phyloP scores from a whole-genome alignment of 1,284 basidiomycete genomes.

The Inonotus obliquus region DNA sequence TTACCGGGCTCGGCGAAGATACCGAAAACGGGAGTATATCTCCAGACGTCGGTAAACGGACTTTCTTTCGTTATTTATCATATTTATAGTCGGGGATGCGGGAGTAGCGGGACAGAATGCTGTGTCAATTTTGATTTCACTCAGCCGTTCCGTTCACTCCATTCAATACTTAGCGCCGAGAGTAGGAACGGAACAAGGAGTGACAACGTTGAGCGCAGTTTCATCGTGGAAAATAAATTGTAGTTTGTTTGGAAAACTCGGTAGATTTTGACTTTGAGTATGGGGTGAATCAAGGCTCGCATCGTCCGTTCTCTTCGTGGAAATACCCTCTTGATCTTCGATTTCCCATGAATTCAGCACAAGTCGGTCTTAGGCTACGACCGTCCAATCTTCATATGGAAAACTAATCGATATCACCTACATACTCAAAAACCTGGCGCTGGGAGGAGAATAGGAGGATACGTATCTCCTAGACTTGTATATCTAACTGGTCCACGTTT shows the following conservation, averaged over 20 bases:
- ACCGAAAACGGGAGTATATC: background rate
- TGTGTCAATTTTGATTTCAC: background rate
- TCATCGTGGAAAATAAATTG: no score
- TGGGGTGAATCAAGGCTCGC: conserved; percentile 3
- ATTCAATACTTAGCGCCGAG: conserved; percentile 10
- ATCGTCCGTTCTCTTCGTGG: conserved; percentile 9
- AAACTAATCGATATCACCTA: background rate
- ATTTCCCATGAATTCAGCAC: conserved; percentile 12
- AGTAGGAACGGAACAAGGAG: no score
- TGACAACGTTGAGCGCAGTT: no score
- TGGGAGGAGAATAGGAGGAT: background rate
- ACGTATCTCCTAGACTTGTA: background rate
- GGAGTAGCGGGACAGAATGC: background rate
- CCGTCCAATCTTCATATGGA: conserved; percentile 11
- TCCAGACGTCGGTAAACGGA: background rate
- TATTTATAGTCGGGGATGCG: background rate
- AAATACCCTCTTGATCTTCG: background rate
- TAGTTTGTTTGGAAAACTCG: background rate
- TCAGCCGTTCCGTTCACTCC: conserved; percentile 5
- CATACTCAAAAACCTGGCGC: background rate
- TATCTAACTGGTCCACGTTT: background rate
- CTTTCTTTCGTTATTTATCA: background rate
- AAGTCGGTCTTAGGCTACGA: conserved; percentile 3
- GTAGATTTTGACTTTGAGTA: conserved; percentile 6
- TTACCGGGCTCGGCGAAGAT: background rate